Percentiles rank a stretch among this genome's conserved stretches.
Conservation (phyloP, 345 rosid species). For the Citrus trifoliata region DNA sequence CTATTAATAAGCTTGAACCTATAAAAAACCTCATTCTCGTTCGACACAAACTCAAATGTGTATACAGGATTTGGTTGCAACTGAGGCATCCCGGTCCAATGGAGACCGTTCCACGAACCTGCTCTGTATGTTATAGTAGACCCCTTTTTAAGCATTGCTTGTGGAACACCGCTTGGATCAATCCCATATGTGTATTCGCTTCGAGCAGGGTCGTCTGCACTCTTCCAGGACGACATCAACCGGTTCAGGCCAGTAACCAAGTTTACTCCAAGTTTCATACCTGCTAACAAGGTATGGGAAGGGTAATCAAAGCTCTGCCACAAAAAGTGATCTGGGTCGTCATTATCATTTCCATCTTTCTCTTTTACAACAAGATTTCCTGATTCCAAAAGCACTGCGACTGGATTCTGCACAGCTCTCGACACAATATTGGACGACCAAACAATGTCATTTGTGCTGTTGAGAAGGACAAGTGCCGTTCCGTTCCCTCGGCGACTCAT, state of each 20-base stretch:
- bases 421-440: slow-evolving; percentile 37
- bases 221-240: slow-evolving; percentile 36
- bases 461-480: slow-evolving; percentile 15
- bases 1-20: background rate
- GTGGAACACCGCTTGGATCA: slow-evolving; percentile 37
- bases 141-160: slow-evolving; percentile 22
- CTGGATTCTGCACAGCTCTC: background rate
- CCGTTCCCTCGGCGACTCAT: slow-evolving; percentile 14
- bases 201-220: slow-evolving; percentile 32
- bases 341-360: no score
- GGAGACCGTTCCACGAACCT: slow-evolving; percentile 50
- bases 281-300: slow-evolving; percentile 25
- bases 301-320: no score
- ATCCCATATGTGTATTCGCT: slow-evolving; percentile 32
- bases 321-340: no score
- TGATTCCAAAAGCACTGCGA: no score
- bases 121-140: slow-evolving; percentile 21
- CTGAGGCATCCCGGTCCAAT: slow-evolving; percentile 22
- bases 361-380: no score
- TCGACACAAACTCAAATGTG: slow-evolving; percentile 2
- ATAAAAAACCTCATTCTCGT: background rate
- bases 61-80: slow-evolving; percentile 2
- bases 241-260: slow-evolving; percentile 27
- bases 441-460: background rate
- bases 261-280: slow-evolving; percentile 45